These are phyloP conservation scores for Nadsonia commutata DNA, from an alignment of 1,139 yeast genomes.

Conservation along the genomic window DNA sequence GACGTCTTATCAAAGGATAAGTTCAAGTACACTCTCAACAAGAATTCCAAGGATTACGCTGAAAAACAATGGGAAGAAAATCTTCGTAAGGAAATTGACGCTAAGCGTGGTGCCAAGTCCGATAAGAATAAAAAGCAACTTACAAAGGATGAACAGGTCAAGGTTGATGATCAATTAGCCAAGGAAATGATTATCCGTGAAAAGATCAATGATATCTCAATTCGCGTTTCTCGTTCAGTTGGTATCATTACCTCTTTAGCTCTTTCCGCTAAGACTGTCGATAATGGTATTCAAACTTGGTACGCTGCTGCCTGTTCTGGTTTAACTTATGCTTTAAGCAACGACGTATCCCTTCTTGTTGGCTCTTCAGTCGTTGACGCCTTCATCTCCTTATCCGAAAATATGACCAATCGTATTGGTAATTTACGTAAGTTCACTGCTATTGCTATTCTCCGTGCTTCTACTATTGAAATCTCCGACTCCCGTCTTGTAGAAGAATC, in stretches of 20 bases:
- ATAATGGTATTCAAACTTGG: conserved; percentile 64
- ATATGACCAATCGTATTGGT: conserved; percentile 34
- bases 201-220: conserved; percentile 28
- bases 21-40: conserved; percentile 26
- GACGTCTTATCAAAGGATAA: conserved; percentile 35
- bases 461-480: conserved; percentile 14
- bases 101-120: conserved; percentile 27
- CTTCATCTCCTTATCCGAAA: conserved; percentile 19
- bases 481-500: conserved; percentile 36
- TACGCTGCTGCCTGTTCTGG: conserved; percentile 44
- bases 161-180: conserved; percentile 44
- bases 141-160: conserved; percentile 59
- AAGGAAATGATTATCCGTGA: conserved; percentile 45
- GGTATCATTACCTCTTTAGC: conserved; percentile 40
- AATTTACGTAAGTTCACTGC: conserved; percentile 42
- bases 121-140: conserved; percentile 23
- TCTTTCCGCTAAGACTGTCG: conserved; percentile 32
- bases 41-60: conserved; percentile 71
- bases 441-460: conserved; percentile 47
- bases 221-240: conserved; percentile 34
- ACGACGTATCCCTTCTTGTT: conserved; percentile 20
- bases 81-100: conserved; percentile 57
- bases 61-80: conserved; percentile 83
- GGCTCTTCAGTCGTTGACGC: conserved; percentile 19
- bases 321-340: conserved; percentile 29